Percentiles rank a stretch among this genome's conserved stretches.
Conservation (phyloP, 169 alveolate species). For the Sarcocystis neurona region DNA sequence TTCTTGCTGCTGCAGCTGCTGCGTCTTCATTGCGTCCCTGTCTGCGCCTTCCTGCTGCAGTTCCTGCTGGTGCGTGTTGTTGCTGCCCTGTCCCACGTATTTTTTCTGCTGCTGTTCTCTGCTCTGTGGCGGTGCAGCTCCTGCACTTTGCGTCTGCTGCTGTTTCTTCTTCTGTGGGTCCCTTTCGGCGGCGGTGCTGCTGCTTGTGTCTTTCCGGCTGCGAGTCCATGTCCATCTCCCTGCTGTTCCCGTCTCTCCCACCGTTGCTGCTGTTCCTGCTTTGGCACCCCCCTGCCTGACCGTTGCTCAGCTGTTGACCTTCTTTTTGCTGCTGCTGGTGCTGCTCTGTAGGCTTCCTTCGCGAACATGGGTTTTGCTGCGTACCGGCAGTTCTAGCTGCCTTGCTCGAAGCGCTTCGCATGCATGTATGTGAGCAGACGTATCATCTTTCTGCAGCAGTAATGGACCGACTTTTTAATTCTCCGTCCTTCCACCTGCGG, state of each 20-base stretch:
- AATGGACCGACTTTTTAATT: not conserved
- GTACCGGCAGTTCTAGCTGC: not conserved
- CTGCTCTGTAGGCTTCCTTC: not conserved
- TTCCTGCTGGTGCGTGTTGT: too few relatives aligned
- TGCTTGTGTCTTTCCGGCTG: not conserved
- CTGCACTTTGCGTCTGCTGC: too few relatives aligned
- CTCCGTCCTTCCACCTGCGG: not conserved
- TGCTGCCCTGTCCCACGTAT: too few relatives aligned
- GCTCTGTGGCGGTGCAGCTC: too few relatives aligned
- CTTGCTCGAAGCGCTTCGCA: not conserved
- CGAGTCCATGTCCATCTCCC: too few relatives aligned
- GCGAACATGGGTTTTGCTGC: not conserved
- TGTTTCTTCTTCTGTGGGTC: not conserved
- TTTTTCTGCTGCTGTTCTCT: too few relatives aligned
- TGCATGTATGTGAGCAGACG: slow-evolving; percentile 10
- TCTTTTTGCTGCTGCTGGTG: not conserved
- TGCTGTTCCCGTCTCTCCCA: not conserved
- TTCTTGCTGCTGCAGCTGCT: too few relatives aligned
- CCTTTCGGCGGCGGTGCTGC: not conserved
- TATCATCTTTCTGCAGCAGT: not conserved
- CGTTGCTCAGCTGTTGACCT: too few relatives aligned
- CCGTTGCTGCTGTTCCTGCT: too few relatives aligned
- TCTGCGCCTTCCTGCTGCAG: too few relatives aligned
- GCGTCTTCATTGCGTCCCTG: too few relatives aligned
- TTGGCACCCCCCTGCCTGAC: too few relatives aligned